Conservation (phyloP, 257 asterid species). For the Solanum corneliomulleri region DNA sequence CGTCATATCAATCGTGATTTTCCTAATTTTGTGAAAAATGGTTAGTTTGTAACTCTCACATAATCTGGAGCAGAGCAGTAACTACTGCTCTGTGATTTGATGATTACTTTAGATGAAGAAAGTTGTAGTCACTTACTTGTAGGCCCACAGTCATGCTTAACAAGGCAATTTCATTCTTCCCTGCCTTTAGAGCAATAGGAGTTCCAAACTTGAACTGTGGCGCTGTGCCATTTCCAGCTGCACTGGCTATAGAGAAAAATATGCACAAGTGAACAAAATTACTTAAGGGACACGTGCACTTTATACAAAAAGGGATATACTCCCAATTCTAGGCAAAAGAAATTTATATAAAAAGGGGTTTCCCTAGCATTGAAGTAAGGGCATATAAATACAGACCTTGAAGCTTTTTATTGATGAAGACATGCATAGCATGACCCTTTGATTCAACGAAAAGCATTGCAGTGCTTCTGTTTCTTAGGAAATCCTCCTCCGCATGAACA, state of each 20-base stretch:
- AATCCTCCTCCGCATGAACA: slow-evolving; percentile 45
- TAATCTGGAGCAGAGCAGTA: background rate
- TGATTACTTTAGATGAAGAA: background rate
- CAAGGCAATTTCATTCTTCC: slow-evolving; percentile 70
- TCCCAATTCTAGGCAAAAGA: background rate
- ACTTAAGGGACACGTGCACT: background rate
- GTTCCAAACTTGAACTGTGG: slow-evolving; percentile 39
- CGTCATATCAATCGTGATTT: background rate
- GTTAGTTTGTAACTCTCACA: background rate
- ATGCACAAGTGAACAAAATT: background rate
- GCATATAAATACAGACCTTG: slow-evolving; percentile 36
- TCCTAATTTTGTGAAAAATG: background rate
- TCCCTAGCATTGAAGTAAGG: background rate
- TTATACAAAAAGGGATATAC: background rate
- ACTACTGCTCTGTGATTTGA: background rate
- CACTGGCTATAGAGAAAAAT: slow-evolving; percentile 53
- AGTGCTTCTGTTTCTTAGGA: slow-evolving; percentile 36
- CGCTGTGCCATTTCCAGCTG: slow-evolving; percentile 69
- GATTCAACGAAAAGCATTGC: slow-evolving; percentile 70
- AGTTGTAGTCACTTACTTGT: slow-evolving; percentile 30
- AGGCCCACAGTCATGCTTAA: slow-evolving; percentile 83
- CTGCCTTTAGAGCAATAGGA: slow-evolving; percentile 54
- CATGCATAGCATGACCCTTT: slow-evolving; percentile 82
- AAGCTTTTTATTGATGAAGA: slow-evolving; percentile 67
- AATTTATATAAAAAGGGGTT: background rate